phyloP scores from a whole-genome alignment of 78 protist species.

The Thecamonas trahens region DNA sequence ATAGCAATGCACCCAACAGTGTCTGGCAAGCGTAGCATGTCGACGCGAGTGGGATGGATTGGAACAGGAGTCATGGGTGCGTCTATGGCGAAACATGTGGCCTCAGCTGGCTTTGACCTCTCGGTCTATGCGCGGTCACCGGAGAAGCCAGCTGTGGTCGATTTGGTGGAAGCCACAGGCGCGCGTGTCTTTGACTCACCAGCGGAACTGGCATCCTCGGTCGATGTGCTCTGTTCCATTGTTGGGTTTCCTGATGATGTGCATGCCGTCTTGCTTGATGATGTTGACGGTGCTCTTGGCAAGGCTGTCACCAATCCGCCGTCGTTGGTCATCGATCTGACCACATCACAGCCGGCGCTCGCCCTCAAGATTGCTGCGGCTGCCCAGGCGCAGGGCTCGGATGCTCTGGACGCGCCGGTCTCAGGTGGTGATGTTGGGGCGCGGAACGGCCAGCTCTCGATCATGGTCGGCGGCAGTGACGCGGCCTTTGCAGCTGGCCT shows the following conservation, averaged over 20 bases:
- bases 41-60: too few relatives aligned
- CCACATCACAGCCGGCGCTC: constrained; percentile 48
- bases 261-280: too few relatives aligned
- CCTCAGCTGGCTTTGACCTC: too few relatives aligned
- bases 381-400: constrained; percentile 6
- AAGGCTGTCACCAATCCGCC: constrained; percentile 9
- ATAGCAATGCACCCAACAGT: too few relatives aligned
- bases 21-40: too few relatives aligned
- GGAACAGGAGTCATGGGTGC: too few relatives aligned
- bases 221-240: constrained; percentile 43
- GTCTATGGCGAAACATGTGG: too few relatives aligned
- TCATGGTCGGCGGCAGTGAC: constrained; percentile 47
- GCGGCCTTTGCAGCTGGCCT: not conserved
- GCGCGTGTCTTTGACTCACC: too few relatives aligned
- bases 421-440: constrained; percentile 73
- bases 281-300: constrained; percentile 9
- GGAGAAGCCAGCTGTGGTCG: too few relatives aligned
- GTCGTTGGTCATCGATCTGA: constrained; percentile 42
- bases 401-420: constrained; percentile 54
- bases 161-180: too few relatives aligned
- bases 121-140: too few relatives aligned
- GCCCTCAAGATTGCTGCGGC: constrained; percentile 14
- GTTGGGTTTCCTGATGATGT: constrained; percentile 61
- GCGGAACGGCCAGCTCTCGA: constrained; percentile 28
- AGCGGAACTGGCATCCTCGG: too few relatives aligned